Conservation (phyloP, 768 basidiomycete species). For the Suillus subaureus region DNA sequence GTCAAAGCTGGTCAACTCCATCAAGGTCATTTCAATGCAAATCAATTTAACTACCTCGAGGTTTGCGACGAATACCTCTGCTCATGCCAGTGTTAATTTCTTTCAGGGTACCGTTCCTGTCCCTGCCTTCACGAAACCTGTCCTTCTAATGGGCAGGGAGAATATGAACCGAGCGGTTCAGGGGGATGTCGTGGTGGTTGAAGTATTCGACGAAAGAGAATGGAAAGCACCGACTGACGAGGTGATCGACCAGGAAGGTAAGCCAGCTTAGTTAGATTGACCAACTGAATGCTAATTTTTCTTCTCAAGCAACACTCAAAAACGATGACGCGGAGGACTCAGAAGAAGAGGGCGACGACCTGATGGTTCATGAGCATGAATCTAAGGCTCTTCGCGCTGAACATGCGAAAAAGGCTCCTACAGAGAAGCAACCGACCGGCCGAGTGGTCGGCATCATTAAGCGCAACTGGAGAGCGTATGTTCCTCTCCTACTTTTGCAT, state of each 20-base stretch:
- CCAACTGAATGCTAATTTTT: slow-evolving; percentile 8
- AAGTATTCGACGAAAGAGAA: slow-evolving; percentile 82
- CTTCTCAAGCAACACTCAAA: slow-evolving; percentile 69
- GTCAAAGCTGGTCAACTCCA: slow-evolving; percentile 82
- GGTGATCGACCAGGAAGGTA: slow-evolving; percentile 92
- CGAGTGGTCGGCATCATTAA: slow-evolving; percentile 90
- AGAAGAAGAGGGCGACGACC: slow-evolving; percentile 55
- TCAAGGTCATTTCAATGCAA: slow-evolving; percentile 95
- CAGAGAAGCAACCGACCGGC: slow-evolving; percentile 88
- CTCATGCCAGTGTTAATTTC: not conserved
- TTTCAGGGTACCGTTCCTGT: slow-evolving; percentile 79
- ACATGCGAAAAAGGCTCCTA: slow-evolving; percentile 29
- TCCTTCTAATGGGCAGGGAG: slow-evolving; percentile 85
- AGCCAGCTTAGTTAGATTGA: slow-evolving; percentile 22
- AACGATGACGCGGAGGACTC: slow-evolving; percentile 87
- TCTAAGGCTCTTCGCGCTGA: slow-evolving; percentile 38
- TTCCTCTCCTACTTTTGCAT: slow-evolving; percentile 19
- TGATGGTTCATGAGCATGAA: slow-evolving; percentile 37
- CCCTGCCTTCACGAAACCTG: slow-evolving; percentile 70
- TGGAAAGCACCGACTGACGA: slow-evolving; percentile 94
- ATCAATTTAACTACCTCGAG: slow-evolving; percentile 95
- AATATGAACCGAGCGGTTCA: slow-evolving; percentile 96
- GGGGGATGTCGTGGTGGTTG: slow-evolving; percentile 90
- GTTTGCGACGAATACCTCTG: slow-evolving; percentile 34
- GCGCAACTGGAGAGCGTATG: slow-evolving; percentile 93